Evolutionary conservation across 441 rosid genomes (phyloP).

Genomic region (Gossypium schwendimanii): DNA sequence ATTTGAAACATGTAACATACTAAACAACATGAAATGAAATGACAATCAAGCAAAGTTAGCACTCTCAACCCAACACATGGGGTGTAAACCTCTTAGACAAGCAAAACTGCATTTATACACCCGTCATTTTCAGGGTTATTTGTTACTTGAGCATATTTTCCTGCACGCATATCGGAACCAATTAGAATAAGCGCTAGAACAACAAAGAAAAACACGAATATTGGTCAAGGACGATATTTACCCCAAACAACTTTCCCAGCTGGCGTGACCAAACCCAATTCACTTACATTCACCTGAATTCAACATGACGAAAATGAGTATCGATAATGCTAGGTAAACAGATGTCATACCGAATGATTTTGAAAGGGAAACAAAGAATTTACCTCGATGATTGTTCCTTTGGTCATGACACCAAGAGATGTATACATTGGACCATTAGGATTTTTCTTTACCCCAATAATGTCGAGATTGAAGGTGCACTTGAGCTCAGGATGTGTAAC

Average conservation of each 20-base stretch:
- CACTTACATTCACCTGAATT: slow-evolving; percentile 82
- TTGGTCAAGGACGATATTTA: slow-evolving; percentile 23
- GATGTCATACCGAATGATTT: neutral
- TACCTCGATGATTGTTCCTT: slow-evolving; percentile 93
- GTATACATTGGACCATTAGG: slow-evolving; percentile 94
- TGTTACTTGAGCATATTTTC: slow-evolving; percentile 89
- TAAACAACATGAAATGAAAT: neutral
- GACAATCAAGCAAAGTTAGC: neutral
- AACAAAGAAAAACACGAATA: neutral
- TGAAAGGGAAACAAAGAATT: neutral
- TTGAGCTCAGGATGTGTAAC: slow-evolving; percentile 92
- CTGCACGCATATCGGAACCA: slow-evolving; percentile 33
- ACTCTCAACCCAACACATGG: neutral
- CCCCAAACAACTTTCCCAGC: slow-evolving; percentile 97
- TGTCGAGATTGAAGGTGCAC: slow-evolving; percentile 81
- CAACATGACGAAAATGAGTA: neutral
- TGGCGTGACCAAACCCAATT: slow-evolving; percentile 88
- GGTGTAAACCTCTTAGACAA: slow-evolving; percentile 40
- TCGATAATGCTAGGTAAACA: neutral
- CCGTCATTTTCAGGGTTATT: slow-evolving; percentile 93
- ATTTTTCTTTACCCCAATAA: slow-evolving; percentile 84
- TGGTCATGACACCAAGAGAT: slow-evolving; percentile 87
- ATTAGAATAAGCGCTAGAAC: neutral
- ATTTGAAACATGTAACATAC: neutral
- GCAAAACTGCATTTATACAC: slow-evolving; percentile 79